These are phyloP conservation scores for Trypanosoma congolense DNA, from an alignment of 208 protist genomes.

Conservation along the genomic window DNA sequence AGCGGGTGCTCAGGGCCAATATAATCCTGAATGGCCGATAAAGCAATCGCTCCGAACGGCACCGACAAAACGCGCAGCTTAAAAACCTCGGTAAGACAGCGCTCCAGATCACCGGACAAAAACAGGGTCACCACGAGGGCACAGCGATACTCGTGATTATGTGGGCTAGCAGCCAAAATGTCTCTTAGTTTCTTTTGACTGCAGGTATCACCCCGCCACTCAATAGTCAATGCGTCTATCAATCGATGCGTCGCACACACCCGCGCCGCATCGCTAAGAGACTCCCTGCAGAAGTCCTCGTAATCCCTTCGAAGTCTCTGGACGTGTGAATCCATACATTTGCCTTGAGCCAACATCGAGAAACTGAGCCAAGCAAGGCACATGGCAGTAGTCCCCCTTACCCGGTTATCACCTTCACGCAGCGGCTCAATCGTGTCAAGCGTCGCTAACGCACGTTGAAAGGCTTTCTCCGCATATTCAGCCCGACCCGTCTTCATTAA, in stretches of 20 bases:
- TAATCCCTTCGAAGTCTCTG: slow-evolving; percentile 28
- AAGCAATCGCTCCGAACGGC: slow-evolving; percentile 51
- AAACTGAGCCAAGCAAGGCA: slow-evolving; percentile 64
- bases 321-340: slow-evolving; percentile 27
- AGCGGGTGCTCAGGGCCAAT: slow-evolving; percentile 54
- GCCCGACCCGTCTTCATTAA: slow-evolving; percentile 49
- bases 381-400: slow-evolving; percentile 46
- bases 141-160: slow-evolving; percentile 34
- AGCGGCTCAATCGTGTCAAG: slow-evolving; percentile 50
- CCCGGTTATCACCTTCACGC: slow-evolving; percentile 4
- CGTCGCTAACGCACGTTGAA: slow-evolving; percentile 52
- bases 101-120: slow-evolving; percentile 75
- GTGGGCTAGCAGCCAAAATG: slow-evolving; percentile 28
- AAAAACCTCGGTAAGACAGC: slow-evolving; percentile 75
- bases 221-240: slow-evolving; percentile 30
- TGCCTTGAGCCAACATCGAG: slow-evolving; percentile 60
- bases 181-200: slow-evolving; percentile 48
- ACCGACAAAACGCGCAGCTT: slow-evolving; percentile 49
- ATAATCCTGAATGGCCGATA: slow-evolving; percentile 53
- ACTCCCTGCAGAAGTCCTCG: slow-evolving; percentile 29
- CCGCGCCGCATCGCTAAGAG: slow-evolving; percentile 49
- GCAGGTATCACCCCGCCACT: slow-evolving; percentile 48
- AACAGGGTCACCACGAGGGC: slow-evolving; percentile 82
- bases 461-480: slow-evolving; percentile 79
- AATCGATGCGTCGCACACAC: slow-evolving; percentile 35